phyloP scores from a whole-genome alignment of 75 land plant genomes.

The Sequoiadendron giganteum region DNA sequence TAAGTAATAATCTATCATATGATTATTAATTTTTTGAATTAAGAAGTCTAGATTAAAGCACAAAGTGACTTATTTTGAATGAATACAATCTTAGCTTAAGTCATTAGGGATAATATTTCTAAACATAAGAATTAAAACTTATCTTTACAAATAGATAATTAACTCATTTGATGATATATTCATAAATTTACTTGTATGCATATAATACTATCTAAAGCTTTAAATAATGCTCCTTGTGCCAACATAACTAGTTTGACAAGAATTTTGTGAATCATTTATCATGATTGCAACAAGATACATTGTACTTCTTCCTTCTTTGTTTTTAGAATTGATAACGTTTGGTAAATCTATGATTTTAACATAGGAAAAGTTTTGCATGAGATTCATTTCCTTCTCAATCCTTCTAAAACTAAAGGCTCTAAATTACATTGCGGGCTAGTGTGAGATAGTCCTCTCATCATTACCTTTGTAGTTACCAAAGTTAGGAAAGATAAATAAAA shows the following conservation, averaged over 20 bases:
- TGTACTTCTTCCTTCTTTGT: conserved; percentile 61
- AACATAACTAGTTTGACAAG: conserved; percentile 52
- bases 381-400: conserved; percentile 57
- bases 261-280: conserved; percentile 41
- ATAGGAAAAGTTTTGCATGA: conserved; percentile 40
- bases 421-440: conserved; percentile 49
- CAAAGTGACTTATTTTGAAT: too few species aligned
- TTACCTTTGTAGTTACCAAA: conserved; percentile 28
- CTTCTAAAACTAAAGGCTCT: conserved; percentile 46
- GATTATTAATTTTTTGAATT: too few species aligned
- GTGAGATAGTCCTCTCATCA: conserved; percentile 59
- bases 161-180: too few species aligned
- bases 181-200: too few species aligned
- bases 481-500: conserved; percentile 40
- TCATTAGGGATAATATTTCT: too few species aligned
- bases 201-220: too few species aligned
- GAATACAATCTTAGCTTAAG: too few species aligned
- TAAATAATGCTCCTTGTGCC: neutral
- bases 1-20: too few species aligned
- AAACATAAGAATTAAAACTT: too few species aligned
- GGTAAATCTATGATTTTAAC: conserved; percentile 22
- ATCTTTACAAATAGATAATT: too few species aligned
- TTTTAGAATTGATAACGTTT: conserved; percentile 46
- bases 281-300: conserved; percentile 56
- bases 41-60: too few species aligned